Evolutionary conservation across 2,329 filamentous ascomycete species (phyloP), one percentile per base, ranked within the genome.

Genomic region (Calcarisporium arbuscula): DNA sequence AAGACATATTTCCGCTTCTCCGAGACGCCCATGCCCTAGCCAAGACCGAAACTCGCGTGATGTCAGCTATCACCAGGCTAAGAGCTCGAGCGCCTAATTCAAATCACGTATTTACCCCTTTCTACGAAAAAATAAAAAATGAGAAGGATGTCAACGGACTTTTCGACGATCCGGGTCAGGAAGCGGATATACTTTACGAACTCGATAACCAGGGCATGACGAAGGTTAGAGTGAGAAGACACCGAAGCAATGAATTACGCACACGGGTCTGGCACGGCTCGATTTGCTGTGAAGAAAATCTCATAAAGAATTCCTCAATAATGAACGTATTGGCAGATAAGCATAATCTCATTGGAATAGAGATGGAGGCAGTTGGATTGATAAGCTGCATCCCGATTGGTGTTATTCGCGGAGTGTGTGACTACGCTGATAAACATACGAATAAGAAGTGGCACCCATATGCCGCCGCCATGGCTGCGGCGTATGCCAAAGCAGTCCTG

Each of bases 381-480:
- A 52, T 55, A 48, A 52, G 55, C 15, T 41, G 39, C 3, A 48
- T 58, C 16, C 47, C 51, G 2, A 48, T 50, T 7, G 47, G 48
- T 5, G 50, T 58, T 0, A 49, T 60, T 15, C 43, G 52, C 15
- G 53, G 51, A 1, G 50, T 52, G 8, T 57, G 53, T 34, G 51
- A 58, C 35, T 59, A 60, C 22, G 53, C 32, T 5, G 54, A 58
- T 36, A 35, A 43, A 20, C 45, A 50, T 19, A 57, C 57, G 34
- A 54, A 51, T 30, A 50, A 54, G 34, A 40, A 43, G 2, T 60
- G 54, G 56, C 51, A 56, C 21, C 49, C 48, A 6, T 59, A 55
- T 35, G 55, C 56, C 2, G 51, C 56, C 7, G 52, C 51, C 1
- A 54, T 52, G 42, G 54, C 55, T 8, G 52, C 52, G 0, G 47